Conservation (phyloP, 495 filamentous ascomycete species). For the Podospora fimiseda region DNA sequence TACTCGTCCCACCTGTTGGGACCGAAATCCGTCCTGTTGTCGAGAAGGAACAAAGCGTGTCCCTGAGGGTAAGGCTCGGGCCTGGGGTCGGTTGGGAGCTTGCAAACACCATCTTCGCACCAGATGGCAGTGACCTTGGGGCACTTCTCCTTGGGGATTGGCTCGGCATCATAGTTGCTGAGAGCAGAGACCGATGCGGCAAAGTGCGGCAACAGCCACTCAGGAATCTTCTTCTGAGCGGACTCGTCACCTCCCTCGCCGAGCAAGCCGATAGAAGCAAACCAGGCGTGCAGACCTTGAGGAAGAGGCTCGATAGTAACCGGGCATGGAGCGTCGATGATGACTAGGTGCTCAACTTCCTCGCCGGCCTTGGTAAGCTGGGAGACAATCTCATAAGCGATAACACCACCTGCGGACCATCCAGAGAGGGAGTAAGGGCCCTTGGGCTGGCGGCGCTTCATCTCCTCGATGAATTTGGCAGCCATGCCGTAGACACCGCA, state of each 20-base stretch:
- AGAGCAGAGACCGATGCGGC: slow-evolving; percentile 66
- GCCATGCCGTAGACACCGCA: slow-evolving; percentile 52
- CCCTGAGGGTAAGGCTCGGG: slow-evolving; percentile 64
- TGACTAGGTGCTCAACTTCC: slow-evolving; percentile 63
- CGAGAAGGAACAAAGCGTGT: slow-evolving; percentile 71
- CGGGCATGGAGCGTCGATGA: slow-evolving; percentile 79
- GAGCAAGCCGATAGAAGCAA: slow-evolving; percentile 72
- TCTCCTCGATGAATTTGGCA: slow-evolving; percentile 52
- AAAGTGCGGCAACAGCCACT: slow-evolving; percentile 84
- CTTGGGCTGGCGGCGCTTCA: slow-evolving; percentile 53
- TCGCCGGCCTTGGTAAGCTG: slow-evolving; percentile 64
- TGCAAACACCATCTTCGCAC: slow-evolving; percentile 77
- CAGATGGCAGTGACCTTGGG: slow-evolving; percentile 68
- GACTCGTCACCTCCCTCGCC: slow-evolving; percentile 51
- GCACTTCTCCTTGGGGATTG: slow-evolving; percentile 44
- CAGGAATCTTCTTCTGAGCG: slow-evolving; percentile 58
- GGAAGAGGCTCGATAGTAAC: slow-evolving; percentile 73
- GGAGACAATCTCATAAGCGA: slow-evolving; percentile 76
- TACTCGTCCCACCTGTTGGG: slow-evolving; percentile 77
- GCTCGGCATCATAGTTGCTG: slow-evolving; percentile 61
- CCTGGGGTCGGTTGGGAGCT: slow-evolving; percentile 58
- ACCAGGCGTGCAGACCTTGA: slow-evolving; percentile 68
- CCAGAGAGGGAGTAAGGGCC: slow-evolving; percentile 67
- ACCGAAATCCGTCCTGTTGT: slow-evolving; percentile 71
- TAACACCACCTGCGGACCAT: slow-evolving; percentile 85